Evolutionary conservation across 495 filamentous ascomycete genomes (phyloP).

Genomic region (Tuber borchii): DNA sequence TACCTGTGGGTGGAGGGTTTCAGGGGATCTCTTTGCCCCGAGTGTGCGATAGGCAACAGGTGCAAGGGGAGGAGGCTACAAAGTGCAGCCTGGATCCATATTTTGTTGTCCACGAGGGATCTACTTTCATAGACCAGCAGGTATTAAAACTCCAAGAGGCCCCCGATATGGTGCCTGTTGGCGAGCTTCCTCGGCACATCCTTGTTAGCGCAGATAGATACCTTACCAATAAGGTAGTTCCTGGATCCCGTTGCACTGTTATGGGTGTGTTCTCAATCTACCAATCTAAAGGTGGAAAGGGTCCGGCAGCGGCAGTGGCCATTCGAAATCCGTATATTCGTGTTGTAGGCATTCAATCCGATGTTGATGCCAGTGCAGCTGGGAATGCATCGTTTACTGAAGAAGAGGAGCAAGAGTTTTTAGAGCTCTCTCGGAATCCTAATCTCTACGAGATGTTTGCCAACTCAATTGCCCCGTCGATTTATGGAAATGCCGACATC

Average conservation of each 20-base stretch:
- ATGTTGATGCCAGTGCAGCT: constrained; percentile 83
- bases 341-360: constrained; percentile 83
- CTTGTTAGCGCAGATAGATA: constrained; percentile 93
- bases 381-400: constrained; percentile 81
- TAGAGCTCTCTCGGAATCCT: constrained; percentile 82
- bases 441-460: constrained; percentile 88
- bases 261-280: constrained; percentile 99
- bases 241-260: constrained; percentile 86
- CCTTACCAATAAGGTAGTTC: constrained; percentile 90
- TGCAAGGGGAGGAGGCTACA: constrained; percentile 44
- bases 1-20: constrained; percentile 76
- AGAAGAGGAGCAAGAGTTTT: constrained; percentile 94
- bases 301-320: constrained; percentile 72
- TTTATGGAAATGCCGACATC: constrained; percentile 93
- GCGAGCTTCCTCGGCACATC: constrained; percentile 91
- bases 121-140: constrained; percentile 94
- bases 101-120: constrained; percentile 89
- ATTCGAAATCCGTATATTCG: constrained; percentile 96
- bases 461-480: constrained; percentile 91
- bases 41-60: constrained; percentile 55
- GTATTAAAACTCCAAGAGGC: constrained; percentile 98
- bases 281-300: constrained; percentile 79
- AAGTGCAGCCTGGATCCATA: constrained; percentile 92
- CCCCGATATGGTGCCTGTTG: constrained; percentile 94
- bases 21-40: constrained; percentile 76